Evolutionary conservation across 2,329 filamentous ascomycete species (phyloP).

Genomic region (Exophiala sp.): DNA sequence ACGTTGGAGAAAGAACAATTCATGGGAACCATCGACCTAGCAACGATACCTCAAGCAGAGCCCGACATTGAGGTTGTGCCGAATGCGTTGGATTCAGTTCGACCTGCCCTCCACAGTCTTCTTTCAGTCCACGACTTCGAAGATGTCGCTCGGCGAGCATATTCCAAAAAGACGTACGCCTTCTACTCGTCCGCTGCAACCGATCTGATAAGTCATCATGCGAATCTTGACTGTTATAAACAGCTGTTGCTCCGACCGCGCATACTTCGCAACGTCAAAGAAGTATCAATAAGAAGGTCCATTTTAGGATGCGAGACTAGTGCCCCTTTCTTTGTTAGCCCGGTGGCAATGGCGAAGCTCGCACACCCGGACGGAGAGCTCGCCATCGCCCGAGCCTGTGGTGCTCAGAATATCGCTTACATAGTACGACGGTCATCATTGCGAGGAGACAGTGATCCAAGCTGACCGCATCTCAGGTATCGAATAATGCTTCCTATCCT

Average conservation of each 20-base stretch:
- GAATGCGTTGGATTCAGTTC: too few relatives aligned
- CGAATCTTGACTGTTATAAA: slow-evolving; percentile 33
- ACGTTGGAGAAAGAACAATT: neutral
- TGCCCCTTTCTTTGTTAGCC: slow-evolving; percentile 23
- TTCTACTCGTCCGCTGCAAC: slow-evolving; percentile 28
- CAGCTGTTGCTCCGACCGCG: slow-evolving; percentile 47
- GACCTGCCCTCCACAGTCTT: slow-evolving; percentile 10
- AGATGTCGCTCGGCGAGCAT: slow-evolving; percentile 11
- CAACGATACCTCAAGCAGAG: neutral
- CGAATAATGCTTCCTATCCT: slow-evolving; percentile 59
- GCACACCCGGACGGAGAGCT: slow-evolving; percentile 44
- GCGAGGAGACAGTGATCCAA: neutral
- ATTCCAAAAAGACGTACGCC: slow-evolving; percentile 27
- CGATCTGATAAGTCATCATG: slow-evolving; percentile 14
- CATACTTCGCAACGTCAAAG: slow-evolving; percentile 40
- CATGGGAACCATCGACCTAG: slow-evolving; percentile 27
- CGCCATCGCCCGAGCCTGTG: slow-evolving; percentile 33
- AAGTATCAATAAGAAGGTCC: slow-evolving; percentile 35
- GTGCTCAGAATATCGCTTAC: neutral
- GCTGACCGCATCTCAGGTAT: slow-evolving; percentile 43
- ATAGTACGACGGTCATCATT: too few relatives aligned
- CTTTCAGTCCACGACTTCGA: slow-evolving; percentile 26
- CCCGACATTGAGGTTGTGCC: neutral
- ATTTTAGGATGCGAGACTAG: slow-evolving; percentile 22
- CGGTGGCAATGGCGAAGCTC: slow-evolving; percentile 38